Evolutionary conservation across 2,329 filamentous ascomycete species (phyloP), one percentile per base, ranked within the genome.

Genomic region (Exophiala viscosa): DNA sequence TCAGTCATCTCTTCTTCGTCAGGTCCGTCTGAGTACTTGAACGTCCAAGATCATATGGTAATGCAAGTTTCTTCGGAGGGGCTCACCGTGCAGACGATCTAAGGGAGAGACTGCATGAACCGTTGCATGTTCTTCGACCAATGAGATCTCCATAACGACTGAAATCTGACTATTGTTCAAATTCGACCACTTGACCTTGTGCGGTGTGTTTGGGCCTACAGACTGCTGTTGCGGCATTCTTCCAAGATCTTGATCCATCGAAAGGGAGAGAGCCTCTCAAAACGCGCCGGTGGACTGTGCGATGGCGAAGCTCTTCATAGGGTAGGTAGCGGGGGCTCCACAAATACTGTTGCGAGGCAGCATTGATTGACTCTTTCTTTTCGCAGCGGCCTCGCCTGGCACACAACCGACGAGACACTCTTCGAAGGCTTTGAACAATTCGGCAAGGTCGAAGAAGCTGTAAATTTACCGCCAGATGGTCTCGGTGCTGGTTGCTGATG

Each of bases 371-470:
- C 57, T 20, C 31, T 46, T 35, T 50, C 32, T 39, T 36, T n/a
- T 31, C 39, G 52, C 45, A 96, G 92, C 69, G 93, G 93, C 81
- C 90, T 99, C 64, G 90, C 93, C 67, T 99, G 93, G 93, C 91
- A 96, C 77, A 99, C 93, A 60, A 90, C 95, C 73, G 92, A 97
- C 74, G 75, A 76, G 40, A 90, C 88, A 63, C 79, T 99, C 62
- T 87, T 88, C 67, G 77, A 86, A 69, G 96, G 96, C 74, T 99
- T 99, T 71, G 86, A 92, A 71, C 86, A 93, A 72, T 96, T 89
- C 68, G 92, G 92, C 56, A 77, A 79, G 38, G 87, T 99, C 62
- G 90, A 96, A 71, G 92, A 99, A 83, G 93, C 93, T 65, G 93
- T 97, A 82, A 73, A 14, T 23, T 13, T 18, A 15, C 23, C 36